These are phyloP conservation scores for Saccharomycopsis schoenii DNA, from an alignment of 805 yeast species.

Conservation along the genomic window DNA sequence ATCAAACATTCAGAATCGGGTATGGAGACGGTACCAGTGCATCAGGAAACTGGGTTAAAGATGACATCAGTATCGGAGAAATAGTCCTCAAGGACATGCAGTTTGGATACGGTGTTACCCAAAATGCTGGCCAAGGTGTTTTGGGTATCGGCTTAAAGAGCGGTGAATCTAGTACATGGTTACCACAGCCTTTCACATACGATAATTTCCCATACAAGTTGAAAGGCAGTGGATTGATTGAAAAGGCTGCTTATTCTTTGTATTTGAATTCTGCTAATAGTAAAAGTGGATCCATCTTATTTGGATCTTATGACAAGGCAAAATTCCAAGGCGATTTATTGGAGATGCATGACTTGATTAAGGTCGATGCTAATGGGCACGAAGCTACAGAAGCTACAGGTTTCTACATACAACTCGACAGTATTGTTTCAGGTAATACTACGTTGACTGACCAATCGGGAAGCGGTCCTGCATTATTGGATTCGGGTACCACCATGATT, in stretches of 20 bases:
- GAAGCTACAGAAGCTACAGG: background rate
- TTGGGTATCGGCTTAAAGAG: constrained; percentile 64
- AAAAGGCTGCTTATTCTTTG: constrained; percentile 50
- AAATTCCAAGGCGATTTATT: constrained; percentile 44
- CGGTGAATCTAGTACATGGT: constrained; percentile 40
- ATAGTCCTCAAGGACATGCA: constrained; percentile 1
- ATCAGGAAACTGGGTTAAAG: constrained; percentile 11
- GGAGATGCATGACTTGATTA: constrained; percentile 5
- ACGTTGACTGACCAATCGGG: background rate
- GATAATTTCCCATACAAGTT: constrained; percentile 58
- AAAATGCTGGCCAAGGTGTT: constrained; percentile 38
- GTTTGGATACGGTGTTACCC: constrained; percentile 13
- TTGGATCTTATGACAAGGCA: constrained; percentile 62
- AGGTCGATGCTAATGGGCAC: constrained; percentile 9
- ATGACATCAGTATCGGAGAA: constrained; percentile 6
- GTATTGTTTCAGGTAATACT: constrained; percentile 2
- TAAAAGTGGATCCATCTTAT: constrained; percentile 45
- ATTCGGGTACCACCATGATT: constrained; percentile 51
- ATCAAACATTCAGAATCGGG: constrained; percentile 2
- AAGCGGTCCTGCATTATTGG: constrained; percentile 35
- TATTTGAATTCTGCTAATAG: constrained; percentile 37
- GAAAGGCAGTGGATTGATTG: constrained; percentile 46
- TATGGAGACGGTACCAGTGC: constrained; percentile 12
- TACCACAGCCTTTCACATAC: constrained; percentile 36
- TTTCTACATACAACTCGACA: constrained; percentile 7